Conservation (phyloP, 2,329 filamentous ascomycete species). For the Cytospora piceae region DNA sequence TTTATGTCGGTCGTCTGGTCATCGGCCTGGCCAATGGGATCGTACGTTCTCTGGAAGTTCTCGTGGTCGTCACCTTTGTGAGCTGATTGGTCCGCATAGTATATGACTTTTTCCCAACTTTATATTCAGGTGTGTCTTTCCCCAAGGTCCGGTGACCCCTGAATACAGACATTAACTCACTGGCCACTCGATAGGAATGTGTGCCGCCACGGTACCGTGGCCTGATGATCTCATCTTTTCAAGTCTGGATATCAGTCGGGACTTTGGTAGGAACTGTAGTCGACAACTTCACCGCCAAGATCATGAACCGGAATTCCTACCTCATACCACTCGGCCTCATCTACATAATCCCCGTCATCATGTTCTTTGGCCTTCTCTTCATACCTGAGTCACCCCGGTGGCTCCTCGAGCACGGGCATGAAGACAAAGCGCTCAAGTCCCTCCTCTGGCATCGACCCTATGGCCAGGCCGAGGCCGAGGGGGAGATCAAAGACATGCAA, state of each 20-base stretch:
- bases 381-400: constrained; percentile 48
- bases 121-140: constrained; percentile 38
- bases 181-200: constrained; percentile 15
- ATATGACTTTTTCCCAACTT: constrained; percentile 56
- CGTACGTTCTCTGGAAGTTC: neutral
- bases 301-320: constrained; percentile 43
- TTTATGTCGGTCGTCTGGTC: constrained; percentile 58
- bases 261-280: constrained; percentile 52
- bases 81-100: constrained; percentile 32
- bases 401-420: constrained; percentile 42
- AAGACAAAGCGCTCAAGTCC: constrained; percentile 39
- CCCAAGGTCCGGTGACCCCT: neutral
- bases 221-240: constrained; percentile 48
- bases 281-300: constrained; percentile 51
- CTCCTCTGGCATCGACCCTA: constrained; percentile 40
- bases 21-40: constrained; percentile 61
- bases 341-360: constrained; percentile 43
- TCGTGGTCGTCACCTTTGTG: neutral
- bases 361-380: constrained; percentile 43
- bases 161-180: neutral
- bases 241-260: constrained; percentile 48
- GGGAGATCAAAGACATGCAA: constrained; percentile 45
- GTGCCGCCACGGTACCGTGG: constrained; percentile 49
- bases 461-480: constrained; percentile 37
- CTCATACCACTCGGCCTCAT: constrained; percentile 47